A percentile compares a stretch with the other conserved stretches of the same genome.
Conservation (phyloP, 805 yeast species). For the Saccharomyces eubayanus region DNA sequence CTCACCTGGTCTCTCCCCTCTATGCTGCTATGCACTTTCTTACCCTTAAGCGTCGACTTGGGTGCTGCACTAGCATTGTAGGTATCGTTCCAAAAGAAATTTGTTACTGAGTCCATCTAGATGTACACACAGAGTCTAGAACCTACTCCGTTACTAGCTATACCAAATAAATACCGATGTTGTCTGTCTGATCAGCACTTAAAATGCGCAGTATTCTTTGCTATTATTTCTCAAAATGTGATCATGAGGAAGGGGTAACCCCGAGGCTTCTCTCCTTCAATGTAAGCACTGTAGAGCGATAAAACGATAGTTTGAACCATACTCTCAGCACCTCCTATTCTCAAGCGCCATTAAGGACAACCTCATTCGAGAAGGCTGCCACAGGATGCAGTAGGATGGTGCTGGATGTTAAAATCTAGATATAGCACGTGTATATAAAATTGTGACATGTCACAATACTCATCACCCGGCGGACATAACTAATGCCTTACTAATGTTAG, state of each 20-base stretch:
- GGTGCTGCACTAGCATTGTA: conserved; percentile 3
- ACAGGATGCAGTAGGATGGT: not conserved
- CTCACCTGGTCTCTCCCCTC: not conserved
- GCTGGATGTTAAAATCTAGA: not conserved
- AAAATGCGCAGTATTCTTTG: not conserved
- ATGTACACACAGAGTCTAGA: not conserved
- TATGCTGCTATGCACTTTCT: not conserved
- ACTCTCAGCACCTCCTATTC: not conserved
- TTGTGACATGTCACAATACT: not conserved
- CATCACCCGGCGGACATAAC: not conserved
- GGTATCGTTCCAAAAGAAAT: conserved; percentile 26
- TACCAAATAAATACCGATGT: not conserved
- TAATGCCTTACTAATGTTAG: not conserved
- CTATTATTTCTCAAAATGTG: not conserved
- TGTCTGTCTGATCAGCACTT: not conserved
- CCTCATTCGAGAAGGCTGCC: not conserved
- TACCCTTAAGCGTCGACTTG: conserved; percentile 1
- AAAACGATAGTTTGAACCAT: not conserved
- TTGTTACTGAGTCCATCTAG: conserved; percentile 26
- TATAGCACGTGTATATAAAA: not conserved
- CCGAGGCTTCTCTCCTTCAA: not conserved
- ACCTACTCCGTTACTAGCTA: not conserved
- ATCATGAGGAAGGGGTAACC: not conserved
- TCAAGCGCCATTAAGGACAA: not conserved
- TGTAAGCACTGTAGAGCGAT: not conserved